These are phyloP conservation scores for Saccharomyces hybrid DNA, from an alignment of 1,139 yeast species.

Conservation along the genomic window DNA sequence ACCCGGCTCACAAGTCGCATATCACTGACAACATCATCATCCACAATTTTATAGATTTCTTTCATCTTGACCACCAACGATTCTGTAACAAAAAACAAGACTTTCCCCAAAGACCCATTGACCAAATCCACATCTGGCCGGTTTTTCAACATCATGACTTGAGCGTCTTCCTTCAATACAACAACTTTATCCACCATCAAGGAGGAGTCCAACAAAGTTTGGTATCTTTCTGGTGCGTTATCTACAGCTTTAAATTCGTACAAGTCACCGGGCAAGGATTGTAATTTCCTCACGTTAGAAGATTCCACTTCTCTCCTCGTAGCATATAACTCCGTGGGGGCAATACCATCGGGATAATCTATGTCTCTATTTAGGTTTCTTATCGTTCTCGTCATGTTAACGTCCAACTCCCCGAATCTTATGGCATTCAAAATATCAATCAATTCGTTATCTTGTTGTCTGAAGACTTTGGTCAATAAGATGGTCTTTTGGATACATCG, in stretches of 20 bases:
- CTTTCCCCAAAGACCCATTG: constrained; percentile 85
- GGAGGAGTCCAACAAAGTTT: constrained; percentile 44
- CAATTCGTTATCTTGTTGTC: constrained; percentile 61
- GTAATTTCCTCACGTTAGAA: constrained; percentile 55
- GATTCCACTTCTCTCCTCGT: constrained; percentile 64
- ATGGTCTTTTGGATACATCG: constrained; percentile 48
- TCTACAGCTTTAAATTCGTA: constrained; percentile 45
- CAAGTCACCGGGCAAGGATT: constrained; percentile 37
- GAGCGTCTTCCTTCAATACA: constrained; percentile 71
- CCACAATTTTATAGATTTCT: constrained; percentile 17
- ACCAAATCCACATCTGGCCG: constrained; percentile 70
- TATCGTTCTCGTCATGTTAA: constrained; percentile 41
- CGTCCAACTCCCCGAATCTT: constrained; percentile 55
- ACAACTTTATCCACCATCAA: constrained; percentile 58
- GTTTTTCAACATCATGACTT: constrained; percentile 92
- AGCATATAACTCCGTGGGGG: constrained; percentile 75
- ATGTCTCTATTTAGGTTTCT: constrained; percentile 45
- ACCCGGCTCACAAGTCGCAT: constrained; percentile 32
- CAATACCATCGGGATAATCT: constrained; percentile 60
- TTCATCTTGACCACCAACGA: constrained; percentile 20
- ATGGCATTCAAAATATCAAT: constrained; percentile 69
- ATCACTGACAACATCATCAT: constrained; percentile 26
- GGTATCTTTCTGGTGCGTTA: constrained; percentile 25
- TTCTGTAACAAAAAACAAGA: constrained; percentile 36
- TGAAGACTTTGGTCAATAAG: constrained; percentile 54